A percentile compares a stretch with the other conserved stretches of the same genome.
phyloP scores from a whole-genome alignment of 2,329 filamentous ascomycete species.

The Arthrobotrys entomopaga region DNA sequence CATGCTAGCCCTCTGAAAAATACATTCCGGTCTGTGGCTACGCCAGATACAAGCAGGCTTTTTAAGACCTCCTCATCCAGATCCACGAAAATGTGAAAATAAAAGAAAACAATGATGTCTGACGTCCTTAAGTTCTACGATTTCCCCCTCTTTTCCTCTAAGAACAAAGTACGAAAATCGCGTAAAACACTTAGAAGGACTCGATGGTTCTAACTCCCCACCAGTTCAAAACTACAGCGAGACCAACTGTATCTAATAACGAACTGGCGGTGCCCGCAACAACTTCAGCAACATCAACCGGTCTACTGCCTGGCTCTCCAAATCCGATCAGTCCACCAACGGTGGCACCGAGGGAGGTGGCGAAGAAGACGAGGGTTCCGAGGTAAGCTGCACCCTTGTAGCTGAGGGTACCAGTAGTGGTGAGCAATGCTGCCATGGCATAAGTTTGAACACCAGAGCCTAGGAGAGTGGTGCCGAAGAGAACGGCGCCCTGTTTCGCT shows the following conservation, averaged over 20 bases:
- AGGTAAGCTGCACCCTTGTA: conserved; percentile 98
- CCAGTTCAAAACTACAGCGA: conserved; percentile 52
- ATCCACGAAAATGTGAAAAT: too few species aligned
- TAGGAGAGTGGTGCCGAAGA: conserved; percentile 88
- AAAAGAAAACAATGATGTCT: too few species aligned
- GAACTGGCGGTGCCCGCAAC: conserved; percentile 42
- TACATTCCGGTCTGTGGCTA: too few species aligned
- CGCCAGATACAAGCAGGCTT: too few species aligned
- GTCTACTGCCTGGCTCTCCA: conserved; percentile 30
- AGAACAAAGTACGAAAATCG: too few species aligned
- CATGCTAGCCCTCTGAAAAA: too few species aligned
- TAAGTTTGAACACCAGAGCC: conserved; percentile 91
- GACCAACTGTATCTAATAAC: conserved; percentile 52
- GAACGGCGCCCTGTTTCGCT: conserved; percentile 83
- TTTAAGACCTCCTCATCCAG: too few species aligned
- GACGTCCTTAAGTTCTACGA: too few species aligned
- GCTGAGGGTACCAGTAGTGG: conserved; percentile 91
- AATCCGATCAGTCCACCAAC: conserved; percentile 50
- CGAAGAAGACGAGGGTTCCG: conserved; percentile 61
- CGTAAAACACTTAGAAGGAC: conserved; percentile 30
- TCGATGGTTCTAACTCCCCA: conserved; percentile 54
- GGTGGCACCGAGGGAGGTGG: conserved; percentile 36
- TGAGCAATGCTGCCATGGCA: conserved; percentile 88
- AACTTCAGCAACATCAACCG: conserved; percentile 44
- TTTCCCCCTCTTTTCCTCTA: too few species aligned